phyloP scores from a whole-genome alignment of 2,329 filamentous ascomycete species.

The Neurospora crassa region DNA sequence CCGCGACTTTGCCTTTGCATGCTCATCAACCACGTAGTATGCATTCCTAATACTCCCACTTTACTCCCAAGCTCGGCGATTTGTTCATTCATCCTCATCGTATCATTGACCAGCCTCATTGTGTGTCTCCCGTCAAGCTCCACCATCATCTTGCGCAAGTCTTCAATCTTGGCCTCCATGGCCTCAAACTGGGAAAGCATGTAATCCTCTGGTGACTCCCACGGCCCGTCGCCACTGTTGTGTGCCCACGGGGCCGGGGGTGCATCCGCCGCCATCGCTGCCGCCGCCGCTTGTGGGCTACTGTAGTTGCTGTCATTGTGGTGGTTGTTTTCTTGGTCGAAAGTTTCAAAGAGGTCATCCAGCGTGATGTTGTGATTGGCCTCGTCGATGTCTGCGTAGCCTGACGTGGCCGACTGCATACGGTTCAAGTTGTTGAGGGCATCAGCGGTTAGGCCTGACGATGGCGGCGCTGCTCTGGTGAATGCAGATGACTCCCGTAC shows the following conservation, averaged over 20 bases:
- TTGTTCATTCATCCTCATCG: conserved; percentile 52
- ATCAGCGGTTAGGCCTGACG: neutral
- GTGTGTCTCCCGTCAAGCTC: conserved; percentile 52
- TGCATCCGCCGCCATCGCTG: neutral
- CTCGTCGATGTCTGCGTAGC: neutral
- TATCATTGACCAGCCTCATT: conserved; percentile 52
- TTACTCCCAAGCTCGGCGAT: conserved; percentile 50
- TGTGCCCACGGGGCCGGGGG: neutral
- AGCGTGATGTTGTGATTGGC: neutral
- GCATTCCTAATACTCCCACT: conserved; percentile 48
- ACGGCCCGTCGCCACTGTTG: conserved; percentile 19
- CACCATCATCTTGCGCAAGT: conserved; percentile 45
- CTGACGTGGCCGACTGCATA: neutral
- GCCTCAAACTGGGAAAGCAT: conserved; percentile 33
- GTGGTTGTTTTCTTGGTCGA: neutral
- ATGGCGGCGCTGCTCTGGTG: neutral
- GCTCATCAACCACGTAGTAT: conserved; percentile 49
- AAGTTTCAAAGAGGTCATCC: neutral
- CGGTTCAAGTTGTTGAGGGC: neutral
- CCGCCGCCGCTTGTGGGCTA: neutral
- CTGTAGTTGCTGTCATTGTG: neutral
- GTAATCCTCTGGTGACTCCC: conserved; percentile 32
- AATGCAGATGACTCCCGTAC: neutral
- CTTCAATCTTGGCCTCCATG: conserved; percentile 47
- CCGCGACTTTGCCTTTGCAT: conserved; percentile 19